Evolutionary conservation across 495 filamentous ascomycete genomes (phyloP).

Genomic region (Daldinia decipiens): DNA sequence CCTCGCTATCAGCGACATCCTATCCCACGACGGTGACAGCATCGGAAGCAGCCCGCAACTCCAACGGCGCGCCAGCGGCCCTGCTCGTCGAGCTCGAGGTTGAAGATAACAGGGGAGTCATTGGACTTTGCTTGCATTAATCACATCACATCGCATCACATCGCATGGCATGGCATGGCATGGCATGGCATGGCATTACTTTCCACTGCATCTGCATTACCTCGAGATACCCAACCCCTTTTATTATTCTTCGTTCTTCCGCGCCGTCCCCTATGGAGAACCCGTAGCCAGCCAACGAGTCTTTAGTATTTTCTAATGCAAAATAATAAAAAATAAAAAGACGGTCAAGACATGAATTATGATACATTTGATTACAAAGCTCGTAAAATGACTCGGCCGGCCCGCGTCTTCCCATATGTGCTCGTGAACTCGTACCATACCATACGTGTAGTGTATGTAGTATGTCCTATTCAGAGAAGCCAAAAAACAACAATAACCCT

Average conservation of each 20-base stretch:
- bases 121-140: conserved; percentile 15
- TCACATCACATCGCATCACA: conserved; percentile 12
- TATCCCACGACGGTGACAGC: conserved; percentile 61
- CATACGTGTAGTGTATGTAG: conserved; percentile 8
- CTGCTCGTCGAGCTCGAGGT: conserved; percentile 35
- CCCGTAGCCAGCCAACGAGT: conserved; percentile 1
- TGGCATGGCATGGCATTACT: not conserved
- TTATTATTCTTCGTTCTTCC: conserved; percentile 18
- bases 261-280: conserved; percentile 25
- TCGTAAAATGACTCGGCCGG: conserved; percentile 21
- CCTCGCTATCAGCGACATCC: conserved; percentile 60
- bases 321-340: conserved; percentile 4
- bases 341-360: conserved; percentile 33
- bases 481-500: conserved; percentile 2
- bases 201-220: conserved; percentile 10
- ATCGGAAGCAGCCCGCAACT: conserved; percentile 58
- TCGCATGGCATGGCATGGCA: not conserved
- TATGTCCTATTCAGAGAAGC: conserved; percentile 15
- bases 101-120: conserved; percentile 9
- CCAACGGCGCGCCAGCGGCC: conserved; percentile 33
- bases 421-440: conserved; percentile 29
- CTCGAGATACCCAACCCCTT: conserved; percentile 34
- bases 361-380: conserved; percentile 47
- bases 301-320: conserved; percentile 25
- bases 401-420: conserved; percentile 18